Conservation (phyloP, 768 basidiomycete genomes). For the Boletus rufocinnamomeus region DNA sequence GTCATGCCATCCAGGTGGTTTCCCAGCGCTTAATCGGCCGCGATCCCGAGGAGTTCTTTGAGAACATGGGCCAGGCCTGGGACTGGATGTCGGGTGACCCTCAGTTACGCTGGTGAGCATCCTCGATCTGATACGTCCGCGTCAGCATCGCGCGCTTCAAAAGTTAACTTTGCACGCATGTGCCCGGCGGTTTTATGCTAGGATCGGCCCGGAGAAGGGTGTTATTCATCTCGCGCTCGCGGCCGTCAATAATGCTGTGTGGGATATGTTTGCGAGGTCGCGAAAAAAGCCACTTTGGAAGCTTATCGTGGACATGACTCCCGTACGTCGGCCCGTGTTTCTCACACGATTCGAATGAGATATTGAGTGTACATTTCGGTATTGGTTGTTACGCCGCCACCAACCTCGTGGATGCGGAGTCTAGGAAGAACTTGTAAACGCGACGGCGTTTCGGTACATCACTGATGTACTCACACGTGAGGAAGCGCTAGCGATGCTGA, state of each 20-base stretch:
- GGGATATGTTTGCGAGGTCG: conserved; percentile 86
- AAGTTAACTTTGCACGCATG: not conserved
- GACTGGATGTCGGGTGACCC: conserved; percentile 81
- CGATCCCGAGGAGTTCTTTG: conserved; percentile 77
- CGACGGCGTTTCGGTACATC: conserved; percentile 85
- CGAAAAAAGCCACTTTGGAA: conserved; percentile 90
- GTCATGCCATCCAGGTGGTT: conserved; percentile 74
- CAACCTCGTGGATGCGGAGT: conserved; percentile 8
- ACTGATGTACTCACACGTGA: conserved; percentile 88
- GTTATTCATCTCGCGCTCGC: conserved; percentile 88
- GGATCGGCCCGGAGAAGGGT: conserved; percentile 92
- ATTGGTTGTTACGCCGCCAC: not conserved
- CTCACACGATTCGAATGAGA: conserved; percentile 6
- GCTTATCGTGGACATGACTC: conserved; percentile 84
- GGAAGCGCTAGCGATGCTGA: conserved; percentile 82
- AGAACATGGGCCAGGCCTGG: conserved; percentile 89
- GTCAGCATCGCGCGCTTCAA: not conserved
- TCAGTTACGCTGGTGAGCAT: conserved; percentile 78
- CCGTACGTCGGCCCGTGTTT: conserved; percentile 41
- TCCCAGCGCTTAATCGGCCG: conserved; percentile 81
- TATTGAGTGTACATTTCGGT: not conserved
- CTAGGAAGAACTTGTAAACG: conserved; percentile 73
- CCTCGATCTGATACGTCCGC: not conserved
- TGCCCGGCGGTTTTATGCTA: conserved; percentile 24
- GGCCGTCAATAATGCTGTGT: conserved; percentile 86